phyloP scores from a whole-genome alignment of 345 rosid genomes.

The Salix udensis region DNA sequence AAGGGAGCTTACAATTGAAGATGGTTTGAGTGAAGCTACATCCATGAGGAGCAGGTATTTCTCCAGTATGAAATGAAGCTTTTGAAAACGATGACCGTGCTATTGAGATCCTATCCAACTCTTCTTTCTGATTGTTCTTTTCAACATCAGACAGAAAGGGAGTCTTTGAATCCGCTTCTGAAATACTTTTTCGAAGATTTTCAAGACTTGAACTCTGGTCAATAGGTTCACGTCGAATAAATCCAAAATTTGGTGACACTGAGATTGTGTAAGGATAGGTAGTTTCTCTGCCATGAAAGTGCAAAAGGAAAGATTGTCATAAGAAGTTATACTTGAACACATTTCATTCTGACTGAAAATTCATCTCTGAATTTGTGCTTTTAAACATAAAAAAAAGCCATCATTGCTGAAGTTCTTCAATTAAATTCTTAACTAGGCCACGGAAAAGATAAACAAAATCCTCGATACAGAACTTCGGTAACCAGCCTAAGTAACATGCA shows the following conservation, averaged over 20 bases:
- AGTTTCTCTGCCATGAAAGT: slow-evolving; percentile 51
- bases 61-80: slow-evolving; percentile 60
- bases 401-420: no score
- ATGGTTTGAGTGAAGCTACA: slow-evolving; percentile 81
- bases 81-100: slow-evolving; percentile 56
- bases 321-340: no score
- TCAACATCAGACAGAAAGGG: slow-evolving; percentile 54
- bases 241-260: slow-evolving; percentile 58
- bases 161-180: slow-evolving; percentile 45
- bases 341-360: no score
- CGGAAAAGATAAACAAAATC: no score
- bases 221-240: slow-evolving; percentile 37
- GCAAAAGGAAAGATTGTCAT: neutral
- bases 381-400: no score
- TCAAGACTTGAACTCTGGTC: slow-evolving; percentile 32
- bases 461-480: no score
- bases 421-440: no score
- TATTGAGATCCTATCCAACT: slow-evolving; percentile 39
- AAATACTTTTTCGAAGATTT: slow-evolving; percentile 32
- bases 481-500: no score
- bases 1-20: slow-evolving; percentile 56
- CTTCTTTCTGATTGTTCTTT: slow-evolving; percentile 30
- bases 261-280: slow-evolving; percentile 74
- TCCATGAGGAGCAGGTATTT: slow-evolving; percentile 58
- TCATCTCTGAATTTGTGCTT: no score